Evolutionary conservation across 345 rosid species (phyloP).

Genomic region (Rubroshorea leprosula): DNA sequence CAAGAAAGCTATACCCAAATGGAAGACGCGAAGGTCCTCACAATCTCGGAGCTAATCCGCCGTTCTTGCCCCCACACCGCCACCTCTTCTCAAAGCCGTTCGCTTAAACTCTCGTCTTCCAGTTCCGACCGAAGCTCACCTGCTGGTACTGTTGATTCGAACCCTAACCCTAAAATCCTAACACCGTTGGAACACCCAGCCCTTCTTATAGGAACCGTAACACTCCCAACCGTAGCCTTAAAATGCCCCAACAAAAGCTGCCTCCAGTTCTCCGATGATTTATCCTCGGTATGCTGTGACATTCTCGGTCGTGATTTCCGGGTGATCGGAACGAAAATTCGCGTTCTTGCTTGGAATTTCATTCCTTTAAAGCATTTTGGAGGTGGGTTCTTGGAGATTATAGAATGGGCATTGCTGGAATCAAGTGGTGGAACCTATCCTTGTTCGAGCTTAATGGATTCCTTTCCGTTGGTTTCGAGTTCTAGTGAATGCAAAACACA

Average conservation of each 20-base stretch:
- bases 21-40: too few species aligned
- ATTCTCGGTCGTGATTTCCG: conserved; percentile 36
- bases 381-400: conserved; percentile 73
- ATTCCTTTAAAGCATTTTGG: conserved; percentile 44
- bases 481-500: conserved; percentile 19
- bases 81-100: conserved; percentile 6
- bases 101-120: not conserved
- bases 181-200: conserved; percentile 37
- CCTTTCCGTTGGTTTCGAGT: conserved; percentile 37
- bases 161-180: conserved; percentile 28
- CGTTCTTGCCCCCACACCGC: not conserved
- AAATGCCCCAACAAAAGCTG: conserved; percentile 53
- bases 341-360: conserved; percentile 68
- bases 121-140: conserved; percentile 12
- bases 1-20: too few species aligned
- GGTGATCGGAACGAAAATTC: conserved; percentile 38
- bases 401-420: conserved; percentile 49
- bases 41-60: not conserved
- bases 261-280: conserved; percentile 60
- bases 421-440: conserved; percentile 15
- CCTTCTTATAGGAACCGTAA: conserved; percentile 52
- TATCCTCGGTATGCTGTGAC: conserved; percentile 66
- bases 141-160: conserved; percentile 8
- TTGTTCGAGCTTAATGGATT: conserved; percentile 28
- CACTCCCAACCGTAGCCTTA: conserved; percentile 45